These are phyloP conservation scores for Aspergillus fructus DNA, from an alignment of 2,329 filamentous ascomycete genomes.

Conservation along the genomic window DNA sequence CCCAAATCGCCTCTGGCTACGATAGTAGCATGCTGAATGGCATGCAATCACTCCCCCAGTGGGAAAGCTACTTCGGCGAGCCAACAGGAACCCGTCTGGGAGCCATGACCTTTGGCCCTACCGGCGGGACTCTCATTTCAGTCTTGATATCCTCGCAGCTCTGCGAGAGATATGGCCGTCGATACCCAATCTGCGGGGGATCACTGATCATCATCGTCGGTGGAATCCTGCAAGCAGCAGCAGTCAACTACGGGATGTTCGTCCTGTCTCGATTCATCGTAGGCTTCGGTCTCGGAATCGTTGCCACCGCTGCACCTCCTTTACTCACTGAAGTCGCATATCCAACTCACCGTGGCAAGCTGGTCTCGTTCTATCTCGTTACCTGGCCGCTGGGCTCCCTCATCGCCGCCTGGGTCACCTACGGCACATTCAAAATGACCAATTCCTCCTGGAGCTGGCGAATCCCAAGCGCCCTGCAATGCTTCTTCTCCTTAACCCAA, in stretches of 20 bases:
- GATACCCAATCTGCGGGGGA: conserved; percentile 32
- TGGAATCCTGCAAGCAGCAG: conserved; percentile 24
- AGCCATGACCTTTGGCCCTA: conserved; percentile 10
- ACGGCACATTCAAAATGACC: conserved; percentile 7
- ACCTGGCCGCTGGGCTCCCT: conserved; percentile 26
- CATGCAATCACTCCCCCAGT: conserved; percentile 45
- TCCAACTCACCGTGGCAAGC: conserved; percentile 24
- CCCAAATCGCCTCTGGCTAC: conserved; percentile 45
- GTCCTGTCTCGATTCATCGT: conserved; percentile 24
- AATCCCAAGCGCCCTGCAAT: conserved; percentile 5
- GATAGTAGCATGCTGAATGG: conserved; percentile 53
- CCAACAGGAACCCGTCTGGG: conserved; percentile 12
- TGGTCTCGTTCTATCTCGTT: conserved; percentile 19
- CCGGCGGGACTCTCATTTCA: conserved; percentile 17
- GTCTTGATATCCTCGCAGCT: conserved; percentile 20
- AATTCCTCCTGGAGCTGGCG: conserved; percentile 10
- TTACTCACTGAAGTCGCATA: conserved; percentile 26
- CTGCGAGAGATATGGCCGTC: conserved; percentile 20
- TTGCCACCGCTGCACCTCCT: conserved; percentile 21
- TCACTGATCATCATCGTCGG: conserved; percentile 40
- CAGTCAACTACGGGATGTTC: conserved; percentile 26
- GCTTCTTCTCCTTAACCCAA: conserved; percentile 1
- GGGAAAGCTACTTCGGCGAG: conserved; percentile 35
- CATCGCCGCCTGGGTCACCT: conserved; percentile 27
- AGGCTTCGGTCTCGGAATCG: conserved; percentile 23